Base-by-base conservation (phyloP, 2,329 filamentous ascomycete genomes). In the Colletotrichum karsti region DNA sequence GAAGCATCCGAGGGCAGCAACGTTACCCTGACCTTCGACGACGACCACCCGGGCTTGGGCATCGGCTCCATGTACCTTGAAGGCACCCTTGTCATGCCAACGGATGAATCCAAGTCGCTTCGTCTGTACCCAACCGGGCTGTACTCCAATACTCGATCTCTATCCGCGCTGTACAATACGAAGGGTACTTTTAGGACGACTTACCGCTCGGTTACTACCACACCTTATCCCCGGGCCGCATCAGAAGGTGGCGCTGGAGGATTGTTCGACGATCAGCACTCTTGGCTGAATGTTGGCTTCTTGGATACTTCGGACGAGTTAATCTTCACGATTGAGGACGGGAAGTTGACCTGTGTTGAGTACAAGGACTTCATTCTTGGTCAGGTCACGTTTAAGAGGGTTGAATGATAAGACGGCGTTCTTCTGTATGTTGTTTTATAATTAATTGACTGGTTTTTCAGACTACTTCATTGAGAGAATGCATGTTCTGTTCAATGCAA, bases 11-110 rank as follows among this genome's bases (percentile, higher is more conserved):
- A 46, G 2, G 35, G 37, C 0, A 48, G 26, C 15, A 46, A 30
- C 10, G 33, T 51, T n/a, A 53, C 56, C 2, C 13, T 61, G 12
- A 26, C 15, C 2, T 8, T 61, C 1, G 56, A 53, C 7, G 28
- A 72, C 4, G 69, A 35, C 5, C 58, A 63, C 12, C 0, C 53
- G 70, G 4, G 71, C 59, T 5, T 20, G 64, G 1, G 51, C 4
- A 13, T 67, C 5, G 4, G 60, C 41, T 50, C 59, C 20, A 24
- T 33, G 8, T 60, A 30, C 42, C 7, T 28, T 12, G 33, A 53
- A 18, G 64, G 35, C 50, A n/a, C 24, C 28, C 15, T 30, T 15
- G n/a, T 35, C 33, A 12, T 12, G 3, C 33, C 33, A 12, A 12
- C 3, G 33, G 13, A 35, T 8, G 33, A 12, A 1, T 10, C 33